A percentile compares a stretch with the other conserved stretches of the same genome.
phyloP scores from a whole-genome alignment of 2,329 filamentous ascomycete genomes.

The Colletotrichum lentis region DNA sequence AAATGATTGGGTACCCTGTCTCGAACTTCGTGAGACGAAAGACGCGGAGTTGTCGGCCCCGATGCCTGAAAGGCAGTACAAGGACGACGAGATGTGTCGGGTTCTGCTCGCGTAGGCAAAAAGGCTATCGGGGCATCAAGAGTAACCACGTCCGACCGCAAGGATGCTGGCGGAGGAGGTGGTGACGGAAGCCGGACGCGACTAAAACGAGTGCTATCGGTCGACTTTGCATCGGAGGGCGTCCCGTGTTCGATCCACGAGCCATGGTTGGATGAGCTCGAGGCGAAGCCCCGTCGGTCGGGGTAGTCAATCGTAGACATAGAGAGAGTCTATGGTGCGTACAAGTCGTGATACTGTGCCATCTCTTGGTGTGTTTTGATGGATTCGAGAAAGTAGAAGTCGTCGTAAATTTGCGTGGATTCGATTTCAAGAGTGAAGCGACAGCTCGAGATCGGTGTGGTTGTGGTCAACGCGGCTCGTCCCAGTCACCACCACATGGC shows the following conservation, averaged over 20 bases:
- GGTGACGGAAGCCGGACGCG: neutral
- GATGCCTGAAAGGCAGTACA: neutral
- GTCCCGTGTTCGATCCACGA: constrained; percentile 6
- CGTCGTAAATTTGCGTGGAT: neutral
- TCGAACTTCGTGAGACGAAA: constrained; percentile 3
- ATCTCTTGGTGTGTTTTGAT: constrained; percentile 14
- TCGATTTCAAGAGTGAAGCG: neutral
- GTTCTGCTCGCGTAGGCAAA: neutral
- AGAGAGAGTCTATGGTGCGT: constrained; percentile 27
- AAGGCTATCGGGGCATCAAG: neutral
- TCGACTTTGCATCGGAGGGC: constrained; percentile 17
- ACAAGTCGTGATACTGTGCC: constrained; percentile 29
- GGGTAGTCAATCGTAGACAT: constrained; percentile 24
- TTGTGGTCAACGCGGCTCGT: constrained; percentile 15
- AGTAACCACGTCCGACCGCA: neutral
- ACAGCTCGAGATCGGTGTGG: neutral
- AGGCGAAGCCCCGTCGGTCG: constrained; percentile 12
- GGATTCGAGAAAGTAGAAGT: neutral
- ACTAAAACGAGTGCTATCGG: neutral
- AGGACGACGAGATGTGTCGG: neutral
- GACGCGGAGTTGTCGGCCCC: neutral
- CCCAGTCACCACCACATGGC: neutral
- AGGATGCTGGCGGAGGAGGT: neutral
- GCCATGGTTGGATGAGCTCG: constrained; percentile 4
- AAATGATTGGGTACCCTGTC: neutral